phyloP scores from a whole-genome alignment of 345 rosid genomes.

The Turnera subulata region DNA sequence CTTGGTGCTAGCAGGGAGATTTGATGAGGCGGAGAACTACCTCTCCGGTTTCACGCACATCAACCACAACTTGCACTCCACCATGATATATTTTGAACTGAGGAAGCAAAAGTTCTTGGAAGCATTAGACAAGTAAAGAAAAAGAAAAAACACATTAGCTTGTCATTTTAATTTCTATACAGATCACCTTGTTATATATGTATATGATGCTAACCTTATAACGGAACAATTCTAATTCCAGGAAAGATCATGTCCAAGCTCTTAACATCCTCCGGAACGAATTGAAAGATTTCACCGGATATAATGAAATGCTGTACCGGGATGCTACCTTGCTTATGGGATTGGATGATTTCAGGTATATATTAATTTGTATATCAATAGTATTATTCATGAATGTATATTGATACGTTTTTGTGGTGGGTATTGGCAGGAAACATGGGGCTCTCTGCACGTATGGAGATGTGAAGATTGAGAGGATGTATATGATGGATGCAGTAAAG shows the following conservation, averaged over 20 bases:
- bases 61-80: constrained; percentile 6
- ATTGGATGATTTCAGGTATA: constrained; percentile 12
- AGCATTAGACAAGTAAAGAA: constrained; percentile 13
- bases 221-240: no score
- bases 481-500: neutral
- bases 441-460: constrained; percentile 1
- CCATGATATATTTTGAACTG: constrained; percentile 7
- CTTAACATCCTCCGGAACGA: constrained; percentile 6
- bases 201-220: no score
- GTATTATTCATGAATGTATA: no score
- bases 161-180: no score
- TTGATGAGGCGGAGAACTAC: constrained; percentile 12
- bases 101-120: constrained; percentile 15
- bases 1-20: constrained; percentile 4
- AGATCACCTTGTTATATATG: no score
- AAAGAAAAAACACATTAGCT: neutral
- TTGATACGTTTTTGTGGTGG: no score
- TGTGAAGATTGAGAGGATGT: neutral
- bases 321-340: neutral
- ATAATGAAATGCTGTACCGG: constrained; percentile 3
- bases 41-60: constrained; percentile 10
- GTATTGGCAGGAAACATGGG: neutral
- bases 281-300: neutral
- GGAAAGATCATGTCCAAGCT: constrained; percentile 2
- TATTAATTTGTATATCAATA: neutral